A percentile compares a stretch with the other conserved stretches of the same genome.
Conservation (phyloP, 2,329 filamentous ascomycete genomes). For the Karstenula rhodostoma region DNA sequence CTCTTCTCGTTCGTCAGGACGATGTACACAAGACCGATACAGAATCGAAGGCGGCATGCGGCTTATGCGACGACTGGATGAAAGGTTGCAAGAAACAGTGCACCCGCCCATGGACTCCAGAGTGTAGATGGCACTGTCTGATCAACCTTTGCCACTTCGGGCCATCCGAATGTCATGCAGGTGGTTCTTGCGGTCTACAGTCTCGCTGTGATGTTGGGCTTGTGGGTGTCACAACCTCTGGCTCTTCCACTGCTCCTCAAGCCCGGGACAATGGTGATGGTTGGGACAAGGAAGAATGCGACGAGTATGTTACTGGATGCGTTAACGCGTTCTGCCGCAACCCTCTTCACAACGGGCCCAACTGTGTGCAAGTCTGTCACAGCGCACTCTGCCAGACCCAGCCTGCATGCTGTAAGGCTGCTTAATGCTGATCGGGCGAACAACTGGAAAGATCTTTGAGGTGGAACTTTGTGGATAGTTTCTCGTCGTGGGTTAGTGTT, state of each 20-base stretch:
- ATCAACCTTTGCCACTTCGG: neutral
- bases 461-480: too few species aligned
- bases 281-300: neutral
- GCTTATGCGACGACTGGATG: neutral
- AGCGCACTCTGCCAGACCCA: neutral
- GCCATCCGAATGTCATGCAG: neutral
- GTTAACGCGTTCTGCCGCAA: neutral
- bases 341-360: neutral
- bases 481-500: too few species aligned
- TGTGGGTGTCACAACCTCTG: too few species aligned
- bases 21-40: neutral
- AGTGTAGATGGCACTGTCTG: conserved; percentile 1
- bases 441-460: too few species aligned
- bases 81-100: neutral
- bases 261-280: neutral
- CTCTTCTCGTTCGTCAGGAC: neutral
- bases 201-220: neutral
- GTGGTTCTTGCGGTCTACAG: neutral
- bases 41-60: neutral
- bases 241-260: neutral
- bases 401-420: neutral
- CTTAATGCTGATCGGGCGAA: too few species aligned
- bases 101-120: neutral
- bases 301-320: neutral
- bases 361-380: neutral